phyloP scores from a whole-genome alignment of 2,329 filamentous ascomycete species.

The Botrytis cinerea region DNA sequence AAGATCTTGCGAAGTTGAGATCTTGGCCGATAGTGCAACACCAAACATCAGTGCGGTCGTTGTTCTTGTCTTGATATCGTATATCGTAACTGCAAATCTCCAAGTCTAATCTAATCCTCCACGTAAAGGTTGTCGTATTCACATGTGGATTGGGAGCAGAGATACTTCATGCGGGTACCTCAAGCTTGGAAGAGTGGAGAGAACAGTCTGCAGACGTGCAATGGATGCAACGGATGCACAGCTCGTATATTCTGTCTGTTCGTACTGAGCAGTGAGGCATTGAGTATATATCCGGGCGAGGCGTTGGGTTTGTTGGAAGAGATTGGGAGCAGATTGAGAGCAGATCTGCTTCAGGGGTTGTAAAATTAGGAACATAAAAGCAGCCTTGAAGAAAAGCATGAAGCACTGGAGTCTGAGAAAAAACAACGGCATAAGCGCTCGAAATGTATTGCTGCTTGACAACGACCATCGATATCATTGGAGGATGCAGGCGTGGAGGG shows the following conservation, averaged over 20 bases:
- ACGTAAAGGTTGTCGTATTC: constrained; percentile 6
- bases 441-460: neutral
- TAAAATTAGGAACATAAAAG: neutral
- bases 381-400: neutral
- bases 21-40: constrained; percentile 9
- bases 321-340: constrained; percentile 13
- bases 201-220: neutral
- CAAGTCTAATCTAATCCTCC: neutral
- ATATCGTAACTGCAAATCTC: neutral
- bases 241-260: neutral
- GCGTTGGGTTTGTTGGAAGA: neutral
- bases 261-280: neutral
- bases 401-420: neutral
- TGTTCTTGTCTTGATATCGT: constrained; percentile 2
- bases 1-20: constrained; percentile 8
- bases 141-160: constrained; percentile 4
- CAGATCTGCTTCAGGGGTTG: neutral
- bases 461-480: neutral
- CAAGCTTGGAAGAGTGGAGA: neutral
- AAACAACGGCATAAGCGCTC: neutral
- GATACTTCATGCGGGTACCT: neutral
- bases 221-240: neutral
- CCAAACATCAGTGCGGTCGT: constrained; percentile 1
- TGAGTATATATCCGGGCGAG: neutral
- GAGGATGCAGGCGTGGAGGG: constrained; percentile 1